Conservation (phyloP, 441 rosid genomes). For the Bruguiera hainesii region DNA sequence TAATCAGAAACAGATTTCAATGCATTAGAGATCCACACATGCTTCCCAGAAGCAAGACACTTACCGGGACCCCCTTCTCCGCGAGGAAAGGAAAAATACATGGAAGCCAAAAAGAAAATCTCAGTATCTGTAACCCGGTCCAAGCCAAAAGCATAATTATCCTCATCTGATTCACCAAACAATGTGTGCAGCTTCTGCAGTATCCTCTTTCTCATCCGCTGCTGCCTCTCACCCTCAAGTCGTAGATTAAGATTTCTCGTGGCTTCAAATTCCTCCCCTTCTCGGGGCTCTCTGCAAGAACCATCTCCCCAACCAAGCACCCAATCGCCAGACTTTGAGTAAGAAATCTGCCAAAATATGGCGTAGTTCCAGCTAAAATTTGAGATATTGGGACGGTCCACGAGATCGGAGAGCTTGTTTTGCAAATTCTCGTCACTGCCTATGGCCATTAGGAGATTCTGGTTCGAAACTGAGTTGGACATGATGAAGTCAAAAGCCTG, state of each 20-base stretch:
- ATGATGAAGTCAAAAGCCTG: constrained; percentile 70
- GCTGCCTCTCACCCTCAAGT: constrained; percentile 59
- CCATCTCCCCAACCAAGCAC: constrained; percentile 97
- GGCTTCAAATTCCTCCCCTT: constrained; percentile 62
- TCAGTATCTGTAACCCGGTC: constrained; percentile 92
- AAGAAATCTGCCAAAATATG: constrained; percentile 84
- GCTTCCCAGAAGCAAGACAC: constrained; percentile 72
- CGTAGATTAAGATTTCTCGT: constrained; percentile 37
- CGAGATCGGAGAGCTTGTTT: constrained; percentile 87
- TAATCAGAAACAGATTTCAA: constrained; percentile 50
- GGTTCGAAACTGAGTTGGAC: constrained; percentile 63
- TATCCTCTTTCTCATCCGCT: constrained; percentile 83
- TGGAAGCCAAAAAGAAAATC: constrained; percentile 87
- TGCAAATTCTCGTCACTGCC: constrained; percentile 70
- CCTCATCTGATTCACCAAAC: constrained; percentile 90
- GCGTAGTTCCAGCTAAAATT: constrained; percentile 96
- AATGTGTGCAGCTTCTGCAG: constrained; percentile 73
- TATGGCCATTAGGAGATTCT: constrained; percentile 51
- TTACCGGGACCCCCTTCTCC: constrained; percentile 91
- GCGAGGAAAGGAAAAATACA: constrained; percentile 86
- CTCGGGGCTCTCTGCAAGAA: constrained; percentile 79
- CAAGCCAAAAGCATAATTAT: constrained; percentile 68
- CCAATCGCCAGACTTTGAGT: constrained; percentile 76
- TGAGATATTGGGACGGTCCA: constrained; percentile 63
- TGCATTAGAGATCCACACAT: constrained; percentile 64